Evolutionary conservation across 164 flowering plant species (phyloP).

Genomic region (Litsea cubeba): DNA sequence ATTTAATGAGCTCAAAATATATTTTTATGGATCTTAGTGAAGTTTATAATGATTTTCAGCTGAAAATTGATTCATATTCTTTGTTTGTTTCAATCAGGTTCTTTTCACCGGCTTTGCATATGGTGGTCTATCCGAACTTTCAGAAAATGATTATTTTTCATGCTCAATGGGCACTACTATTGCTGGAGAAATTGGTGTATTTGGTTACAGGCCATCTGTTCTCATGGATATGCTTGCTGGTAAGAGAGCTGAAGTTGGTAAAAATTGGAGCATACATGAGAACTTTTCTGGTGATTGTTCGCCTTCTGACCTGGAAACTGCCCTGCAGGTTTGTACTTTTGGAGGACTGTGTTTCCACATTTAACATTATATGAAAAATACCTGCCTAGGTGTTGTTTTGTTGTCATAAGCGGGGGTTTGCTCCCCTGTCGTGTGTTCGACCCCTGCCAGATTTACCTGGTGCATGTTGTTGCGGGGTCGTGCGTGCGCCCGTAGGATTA

Average conservation of each 20-base stretch:
- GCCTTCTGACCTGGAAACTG: constrained; percentile 94
- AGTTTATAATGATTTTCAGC: background rate
- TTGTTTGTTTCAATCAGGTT: constrained; percentile 46
- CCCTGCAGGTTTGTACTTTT: constrained; percentile 67
- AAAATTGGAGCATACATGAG: constrained; percentile 90
- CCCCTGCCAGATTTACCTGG: too few relatives aligned
- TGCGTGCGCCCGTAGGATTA: too few relatives aligned
- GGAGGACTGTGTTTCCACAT: background rate
- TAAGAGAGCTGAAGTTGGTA: constrained; percentile 92
- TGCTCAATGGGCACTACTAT: constrained; percentile 91
- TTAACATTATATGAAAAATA: too few relatives aligned
- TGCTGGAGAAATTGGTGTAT: constrained; percentile 96
- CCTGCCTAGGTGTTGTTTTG: too few relatives aligned
- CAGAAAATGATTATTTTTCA: constrained; percentile 67
- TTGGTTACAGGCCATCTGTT: constrained; percentile 86
- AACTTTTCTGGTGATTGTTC: constrained; percentile 92
- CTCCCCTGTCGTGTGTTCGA: too few relatives aligned
- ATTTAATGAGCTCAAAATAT: background rate
- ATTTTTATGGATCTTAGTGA: background rate
- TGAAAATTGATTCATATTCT: background rate
- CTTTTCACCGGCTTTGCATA: constrained; percentile 85
- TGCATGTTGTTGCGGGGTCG: too few relatives aligned
- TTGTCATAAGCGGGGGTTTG: too few relatives aligned
- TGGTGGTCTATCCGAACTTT: constrained; percentile 90
- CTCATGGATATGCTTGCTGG: constrained; percentile 97